Base-by-base conservation (phyloP, 169 alveolate genomes). In the Babesia gibsoni region DNA sequence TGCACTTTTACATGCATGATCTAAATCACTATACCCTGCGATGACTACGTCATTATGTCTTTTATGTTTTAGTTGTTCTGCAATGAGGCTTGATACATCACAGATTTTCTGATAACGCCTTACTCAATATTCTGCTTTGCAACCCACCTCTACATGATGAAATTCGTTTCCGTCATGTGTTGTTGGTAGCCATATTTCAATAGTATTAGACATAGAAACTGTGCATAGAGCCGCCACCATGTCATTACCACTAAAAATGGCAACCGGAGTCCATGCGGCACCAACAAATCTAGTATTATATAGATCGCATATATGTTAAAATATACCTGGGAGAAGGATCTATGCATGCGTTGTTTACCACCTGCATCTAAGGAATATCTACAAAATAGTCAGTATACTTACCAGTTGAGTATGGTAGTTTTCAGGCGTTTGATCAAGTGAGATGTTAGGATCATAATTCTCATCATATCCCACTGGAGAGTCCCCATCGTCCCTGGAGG, bases 101-200 rank as follows among this genome's bases (percentile, higher is more conserved):
- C 70, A 52, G 2, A 77, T 45, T 57, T 77, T 77, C 86, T 77
- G 52, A 27, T n/a, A 58, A 27, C 48, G 52, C 56, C 33, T 27
- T 36, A 39, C 36, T 27, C 14, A 30, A 23, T 39, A 0, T 27
- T 27, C 35, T 6, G 4, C 23, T 18, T n/a, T 2, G 14, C 29
- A 14, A 29, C 67, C 52, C 33, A 77, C 86, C 81, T 77, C 86
- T 25, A 67, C 50, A 9, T 66, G 58, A 30, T 67, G 67, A 33
- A 77, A 10, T 10, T 22, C 80, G 7, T 54, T 45, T 2, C 68
- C 58, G 4, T 54, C 56, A 0, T 23, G 3, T 7, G 33, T 25
- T n/a, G 27, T 52, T 4, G 86, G 86, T 42, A 77, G 27, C 86
- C 86, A 77, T 29, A 77, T 41, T 46, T 68, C 75, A 20, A 77